A percentile compares a stretch with the other conserved stretches of the same genome.
These are phyloP conservation scores for Melaleuca quinquenervia DNA, from an alignment of 345 rosid species.

Conservation along the genomic window DNA sequence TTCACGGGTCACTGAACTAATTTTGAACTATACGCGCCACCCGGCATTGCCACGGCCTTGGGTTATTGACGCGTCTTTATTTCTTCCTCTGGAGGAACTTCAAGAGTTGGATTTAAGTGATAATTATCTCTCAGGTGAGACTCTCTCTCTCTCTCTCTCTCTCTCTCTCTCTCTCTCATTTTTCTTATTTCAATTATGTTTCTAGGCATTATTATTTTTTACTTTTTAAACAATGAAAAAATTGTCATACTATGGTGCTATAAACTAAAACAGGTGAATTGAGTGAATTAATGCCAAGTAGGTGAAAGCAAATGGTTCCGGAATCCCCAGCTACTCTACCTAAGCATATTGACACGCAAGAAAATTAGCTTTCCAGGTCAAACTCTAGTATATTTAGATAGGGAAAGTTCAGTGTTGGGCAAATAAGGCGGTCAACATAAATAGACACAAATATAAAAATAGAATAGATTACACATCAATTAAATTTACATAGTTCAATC, in stretches of 20 bases:
- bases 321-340: background rate
- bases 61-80: background rate
- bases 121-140: background rate
- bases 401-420: background rate
- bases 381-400: background rate
- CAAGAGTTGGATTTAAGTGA: background rate
- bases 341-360: background rate
- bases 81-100: background rate
- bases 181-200: background rate
- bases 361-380: background rate
- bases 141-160: background rate
- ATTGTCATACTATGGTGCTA: too few species aligned
- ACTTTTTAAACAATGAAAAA: too few species aligned
- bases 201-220: background rate
- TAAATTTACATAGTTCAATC: background rate
- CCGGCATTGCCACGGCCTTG: too few species aligned
- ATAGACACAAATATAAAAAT: fast-evolving
- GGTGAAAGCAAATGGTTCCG: too few species aligned
- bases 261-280: too few species aligned
- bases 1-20: too few species aligned
- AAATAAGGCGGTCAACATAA: background rate
- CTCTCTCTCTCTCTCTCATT: too few species aligned
- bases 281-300: too few species aligned
- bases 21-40: fast-evolving
- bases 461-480: background rate